Evolutionary conservation across 805 yeast species (phyloP), one percentile per base, ranked within the genome.

Genomic region (Wickerhamiella parazyma): DNA sequence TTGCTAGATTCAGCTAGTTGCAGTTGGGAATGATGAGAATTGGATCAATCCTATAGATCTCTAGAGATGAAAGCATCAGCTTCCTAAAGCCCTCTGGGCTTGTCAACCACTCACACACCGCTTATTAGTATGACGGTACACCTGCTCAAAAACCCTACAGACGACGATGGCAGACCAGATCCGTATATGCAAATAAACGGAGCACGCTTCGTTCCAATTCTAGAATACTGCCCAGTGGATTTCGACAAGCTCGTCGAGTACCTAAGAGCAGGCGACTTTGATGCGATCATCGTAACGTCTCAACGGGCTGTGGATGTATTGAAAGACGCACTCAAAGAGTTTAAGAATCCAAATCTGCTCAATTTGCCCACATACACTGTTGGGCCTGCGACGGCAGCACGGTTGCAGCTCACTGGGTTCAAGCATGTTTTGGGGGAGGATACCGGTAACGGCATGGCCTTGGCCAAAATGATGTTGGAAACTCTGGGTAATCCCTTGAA

Each of bases 291-390:
- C 8, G 76, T 89, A 3, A 87, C 97, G 0, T 81, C 94, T 1
- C 96, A 89, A 57, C 61, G 97, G 50, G 94, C 95, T 1, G 94
- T 87, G 0, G 95, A 87, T 52, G 78, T 84, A 4, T 60, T 85
- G 10, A 72, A 72, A 22, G 16, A 35, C 2, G 55, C 52, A 4
- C 46, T 59, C 2, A 20, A 48, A 64, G 65, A 31, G 57, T 24
- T 36, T 18, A 25, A n/a, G 6, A 29, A 48, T 50, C 0, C 45
- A 46, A 9, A 51, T 66, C 29, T 50, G 11, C 46, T 51, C 8
- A 12, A 36, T 3, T 48, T 52, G 47, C 72, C 77, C 0, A 78
- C 80, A 0, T 89, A 77, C 55, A 84, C 95, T 0, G 95, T 89
- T 5, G 97, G 97, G 0, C 95, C 95, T 1, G 86, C 94, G 0